Base-by-base conservation (phyloP, 192 early-diverging fungal species). In the Dissophora ornata region DNA sequence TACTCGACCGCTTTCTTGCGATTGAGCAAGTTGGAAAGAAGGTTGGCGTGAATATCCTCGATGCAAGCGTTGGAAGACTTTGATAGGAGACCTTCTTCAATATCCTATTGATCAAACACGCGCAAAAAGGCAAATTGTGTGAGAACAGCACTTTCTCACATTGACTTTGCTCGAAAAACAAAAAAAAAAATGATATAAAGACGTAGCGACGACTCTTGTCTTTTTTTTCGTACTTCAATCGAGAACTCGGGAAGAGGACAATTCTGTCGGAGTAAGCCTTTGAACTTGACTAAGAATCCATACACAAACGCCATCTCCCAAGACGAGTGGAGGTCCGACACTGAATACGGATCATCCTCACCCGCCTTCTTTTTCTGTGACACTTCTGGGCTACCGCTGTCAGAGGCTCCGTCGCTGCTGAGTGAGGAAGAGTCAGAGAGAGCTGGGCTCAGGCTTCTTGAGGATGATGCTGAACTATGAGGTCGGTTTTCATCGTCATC, bases 1-100 rank as follows among this genome's bases (percentile, higher is more conserved):
- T 62, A 77, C 73, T 67, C 63, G 29, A 77, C 64, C 26, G 73
- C 64, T 29, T 77, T 77, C 42, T 77, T 77, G 28, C 73, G 73
- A 47, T 77, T 77, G 11, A 61, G 59, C 63, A 77, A 40, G 46
- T 77, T 77, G 46, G 73, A 67, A n/a, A 77, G 64, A 0, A 77
- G 22, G 45, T 77, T 77, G 21, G 51, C 30, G 45, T 77, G 73
- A 36, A 77, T 62, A 12, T 77, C 64, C 26, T 67, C 73, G 29
- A 77, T 62, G 4, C 64, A 77, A 18, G 38, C 16, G 65, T 67
- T 77, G 15, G 52, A 13, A 13, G 58, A 42, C 22, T 33, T 56
- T 26, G 73, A 30, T 16, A 55, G 21, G n/a, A 77, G 28, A 38
- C 73, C 73, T 28, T 57, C 40, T 33, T 77, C 73, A 7, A 77